Conservation (phyloP, 495 filamentous ascomycete species). For the Xylaria venustula region DNA sequence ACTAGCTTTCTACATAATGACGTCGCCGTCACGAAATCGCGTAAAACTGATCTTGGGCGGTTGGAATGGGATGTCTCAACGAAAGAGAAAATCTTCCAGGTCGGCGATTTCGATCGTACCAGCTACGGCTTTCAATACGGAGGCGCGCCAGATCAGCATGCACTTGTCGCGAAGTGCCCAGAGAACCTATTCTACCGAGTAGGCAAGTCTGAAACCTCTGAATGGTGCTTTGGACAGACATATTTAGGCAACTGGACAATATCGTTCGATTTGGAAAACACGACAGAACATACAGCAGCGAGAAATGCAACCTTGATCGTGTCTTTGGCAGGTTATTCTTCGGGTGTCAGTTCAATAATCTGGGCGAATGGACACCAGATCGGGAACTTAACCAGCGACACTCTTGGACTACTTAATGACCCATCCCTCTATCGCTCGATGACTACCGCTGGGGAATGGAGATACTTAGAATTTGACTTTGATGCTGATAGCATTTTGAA, state of each 20-base stretch:
- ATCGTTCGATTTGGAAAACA: slow-evolving; percentile 15
- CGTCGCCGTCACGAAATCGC: slow-evolving; percentile 27
- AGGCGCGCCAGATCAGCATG: slow-evolving; percentile 35
- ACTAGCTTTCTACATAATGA: slow-evolving; percentile 33
- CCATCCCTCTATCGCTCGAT: slow-evolving; percentile 32
- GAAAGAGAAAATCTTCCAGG: slow-evolving; percentile 33
- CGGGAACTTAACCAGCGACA: slow-evolving; percentile 17
- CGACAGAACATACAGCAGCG: background rate
- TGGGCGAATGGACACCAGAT: slow-evolving; percentile 21
- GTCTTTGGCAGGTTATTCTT: slow-evolving; percentile 31
- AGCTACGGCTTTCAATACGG: slow-evolving; percentile 36
- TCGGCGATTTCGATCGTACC: slow-evolving; percentile 40
- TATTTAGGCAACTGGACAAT: slow-evolving; percentile 37
- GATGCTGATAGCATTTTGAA: slow-evolving; percentile 11
- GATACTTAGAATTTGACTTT: slow-evolving; percentile 33
- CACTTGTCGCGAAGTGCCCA: slow-evolving; percentile 32
- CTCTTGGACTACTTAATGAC: slow-evolving; percentile 20
- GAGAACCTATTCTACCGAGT: slow-evolving; percentile 33
- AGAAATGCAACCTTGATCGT: slow-evolving; percentile 18
- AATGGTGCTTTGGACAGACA: slow-evolving; percentile 43
- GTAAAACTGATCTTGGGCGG: slow-evolving; percentile 22
- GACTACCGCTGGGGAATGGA: slow-evolving; percentile 36
- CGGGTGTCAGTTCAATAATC: slow-evolving; percentile 21
- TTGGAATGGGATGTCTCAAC: slow-evolving; percentile 28
- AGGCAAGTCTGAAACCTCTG: slow-evolving; percentile 22